Percentiles rank a stretch among this genome's conserved stretches.
Evolutionary conservation across 2,329 filamentous ascomycete species (phyloP).

Genomic region (Fusarium tupiense): DNA sequence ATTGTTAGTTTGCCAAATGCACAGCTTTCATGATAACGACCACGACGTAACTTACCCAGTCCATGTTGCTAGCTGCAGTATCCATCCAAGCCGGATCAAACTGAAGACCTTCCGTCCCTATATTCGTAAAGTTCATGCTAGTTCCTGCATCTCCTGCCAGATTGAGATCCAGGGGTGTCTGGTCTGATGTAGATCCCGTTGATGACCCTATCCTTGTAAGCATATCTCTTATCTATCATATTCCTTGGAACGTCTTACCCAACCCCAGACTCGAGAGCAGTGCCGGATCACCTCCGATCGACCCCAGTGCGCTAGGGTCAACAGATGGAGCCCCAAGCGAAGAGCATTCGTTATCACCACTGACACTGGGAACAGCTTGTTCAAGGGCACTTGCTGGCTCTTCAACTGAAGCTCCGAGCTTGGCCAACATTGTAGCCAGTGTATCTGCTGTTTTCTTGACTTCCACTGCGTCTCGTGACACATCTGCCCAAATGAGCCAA

Average conservation of each 20-base stretch:
- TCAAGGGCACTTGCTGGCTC: constrained; percentile 4
- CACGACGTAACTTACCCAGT: constrained; percentile 49
- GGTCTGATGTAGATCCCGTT: constrained; percentile 30
- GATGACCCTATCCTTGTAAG: constrained; percentile 33
- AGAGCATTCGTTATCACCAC: constrained; percentile 17
- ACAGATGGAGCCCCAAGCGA: constrained; percentile 33
- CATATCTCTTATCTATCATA: constrained; percentile 6
- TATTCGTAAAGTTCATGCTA: constrained; percentile 36
- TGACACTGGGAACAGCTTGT: background rate
- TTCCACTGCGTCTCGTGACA: constrained; percentile 51
- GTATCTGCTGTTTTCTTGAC: constrained; percentile 58
- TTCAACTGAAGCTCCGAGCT: constrained; percentile 49
- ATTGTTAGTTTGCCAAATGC: constrained; percentile 11
- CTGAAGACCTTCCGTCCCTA: constrained; percentile 36
- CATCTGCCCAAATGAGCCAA: constrained; percentile 55
- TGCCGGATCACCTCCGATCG: constrained; percentile 31
- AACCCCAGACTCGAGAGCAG: constrained; percentile 36
- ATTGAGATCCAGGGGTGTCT: constrained; percentile 35
- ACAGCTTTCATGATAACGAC: background rate
- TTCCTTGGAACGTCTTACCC: constrained; percentile 26
- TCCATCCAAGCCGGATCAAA: constrained; percentile 52
- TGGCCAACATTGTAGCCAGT: constrained; percentile 57
- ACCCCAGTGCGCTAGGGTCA: constrained; percentile 34
- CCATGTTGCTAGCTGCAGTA: constrained; percentile 46
- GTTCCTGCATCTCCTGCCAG: constrained; percentile 28